Percentiles rank a stretch among this genome's conserved stretches.
These are phyloP conservation scores for Panaeolus cyanescens DNA, from an alignment of 768 basidiomycete genomes.

Conservation along the genomic window DNA sequence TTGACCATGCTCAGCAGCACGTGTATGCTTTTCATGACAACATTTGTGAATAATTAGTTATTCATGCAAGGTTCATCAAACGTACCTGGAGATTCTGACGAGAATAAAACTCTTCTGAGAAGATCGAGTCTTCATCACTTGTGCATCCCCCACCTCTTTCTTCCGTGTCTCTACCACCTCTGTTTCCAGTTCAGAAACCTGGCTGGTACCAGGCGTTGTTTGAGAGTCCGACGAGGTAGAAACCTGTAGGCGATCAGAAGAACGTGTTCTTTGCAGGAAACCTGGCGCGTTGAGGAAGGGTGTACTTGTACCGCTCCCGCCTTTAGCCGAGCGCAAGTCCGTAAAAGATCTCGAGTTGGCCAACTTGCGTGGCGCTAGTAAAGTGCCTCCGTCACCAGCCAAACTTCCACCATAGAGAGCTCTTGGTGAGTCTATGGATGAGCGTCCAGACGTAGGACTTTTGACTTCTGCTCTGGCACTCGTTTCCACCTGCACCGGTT, in stretches of 20 bases:
- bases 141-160: conserved; percentile 57
- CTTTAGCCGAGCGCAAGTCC: conserved; percentile 55
- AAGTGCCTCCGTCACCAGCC: not conserved
- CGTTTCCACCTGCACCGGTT: conserved; percentile 15
- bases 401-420: conserved; percentile 24
- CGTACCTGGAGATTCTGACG: conserved; percentile 72
- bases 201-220: conserved; percentile 10
- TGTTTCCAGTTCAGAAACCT: conserved; percentile 11
- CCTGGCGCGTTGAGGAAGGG: conserved; percentile 30
- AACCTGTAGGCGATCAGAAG: conserved; percentile 24
- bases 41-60: too few relatives aligned
- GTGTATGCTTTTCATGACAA: conserved; percentile 52
- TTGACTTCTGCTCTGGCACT: conserved; percentile 7
- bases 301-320: conserved; percentile 27
- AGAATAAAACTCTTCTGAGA: conserved; percentile 82
- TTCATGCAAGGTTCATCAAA: conserved; percentile 11
- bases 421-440: conserved; percentile 56
- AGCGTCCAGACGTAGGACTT: conserved; percentile 31
- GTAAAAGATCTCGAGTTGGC: conserved; percentile 71
- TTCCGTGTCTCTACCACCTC: conserved; percentile 10
- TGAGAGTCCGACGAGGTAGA: conserved; percentile 16
- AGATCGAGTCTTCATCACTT: conserved; percentile 83
- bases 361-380: conserved; percentile 50
- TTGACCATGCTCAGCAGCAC: conserved; percentile 78
- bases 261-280: conserved; percentile 23